Percentiles rank a stretch among this genome's conserved stretches.
Evolutionary conservation across 2,329 filamentous ascomycete genomes (phyloP).

Genomic region (Dryadomyces quercus-mongolicae): DNA sequence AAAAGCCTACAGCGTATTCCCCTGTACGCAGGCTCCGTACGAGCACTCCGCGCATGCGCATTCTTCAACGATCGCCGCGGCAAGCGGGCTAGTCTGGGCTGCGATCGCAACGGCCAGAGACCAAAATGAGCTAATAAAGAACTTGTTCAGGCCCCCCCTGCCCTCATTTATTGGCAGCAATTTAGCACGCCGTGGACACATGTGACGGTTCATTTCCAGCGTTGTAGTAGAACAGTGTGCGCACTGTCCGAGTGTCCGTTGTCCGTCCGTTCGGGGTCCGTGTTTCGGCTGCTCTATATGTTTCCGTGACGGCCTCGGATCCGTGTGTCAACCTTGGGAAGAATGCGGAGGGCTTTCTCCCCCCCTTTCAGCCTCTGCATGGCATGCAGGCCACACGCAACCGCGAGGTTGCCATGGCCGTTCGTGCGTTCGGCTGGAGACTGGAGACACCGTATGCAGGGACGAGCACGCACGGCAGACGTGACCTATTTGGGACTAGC

Average conservation of each 20-base stretch:
- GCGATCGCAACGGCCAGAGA: not conserved
- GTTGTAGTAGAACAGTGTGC: not conserved
- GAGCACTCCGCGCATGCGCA: not conserved
- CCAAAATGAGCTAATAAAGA: not conserved
- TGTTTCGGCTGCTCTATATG: no score
- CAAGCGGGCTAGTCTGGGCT: not conserved
- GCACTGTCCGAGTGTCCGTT: not conserved
- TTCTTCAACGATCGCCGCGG: not conserved
- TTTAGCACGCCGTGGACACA: not conserved
- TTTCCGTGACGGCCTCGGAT: no score
- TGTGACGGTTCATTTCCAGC: not conserved
- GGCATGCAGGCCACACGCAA: not conserved
- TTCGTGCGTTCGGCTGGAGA: not conserved
- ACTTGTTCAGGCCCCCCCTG: not conserved
- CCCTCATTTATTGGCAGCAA: not conserved
- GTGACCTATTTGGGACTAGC: not conserved
- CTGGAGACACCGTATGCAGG: slow-evolving; percentile 1
- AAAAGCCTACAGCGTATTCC: no score
- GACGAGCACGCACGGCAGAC: not conserved
- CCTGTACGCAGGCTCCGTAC: no score
- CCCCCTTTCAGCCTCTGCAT: no score
- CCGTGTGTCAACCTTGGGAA: not conserved
- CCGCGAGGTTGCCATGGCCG: not conserved
- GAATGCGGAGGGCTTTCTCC: not conserved
- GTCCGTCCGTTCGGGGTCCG: not conserved